Conservation (phyloP, 208 protist genomes). For the Leishmania amazonensis region DNA sequence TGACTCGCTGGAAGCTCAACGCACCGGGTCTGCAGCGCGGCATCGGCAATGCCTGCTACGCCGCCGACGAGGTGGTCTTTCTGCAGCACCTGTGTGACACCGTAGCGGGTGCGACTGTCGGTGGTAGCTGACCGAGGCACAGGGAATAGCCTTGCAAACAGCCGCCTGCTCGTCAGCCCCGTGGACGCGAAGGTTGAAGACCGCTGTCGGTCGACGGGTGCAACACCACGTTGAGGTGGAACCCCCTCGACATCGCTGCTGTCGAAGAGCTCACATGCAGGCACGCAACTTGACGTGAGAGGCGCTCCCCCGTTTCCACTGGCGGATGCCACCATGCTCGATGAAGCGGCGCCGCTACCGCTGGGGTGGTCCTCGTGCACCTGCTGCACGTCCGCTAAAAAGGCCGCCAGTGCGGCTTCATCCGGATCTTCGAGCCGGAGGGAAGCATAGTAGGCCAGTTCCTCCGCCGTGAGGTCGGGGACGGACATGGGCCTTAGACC, state of each 20-base stretch:
- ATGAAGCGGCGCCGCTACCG: neutral
- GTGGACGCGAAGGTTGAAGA: neutral
- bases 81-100: constrained; percentile 42
- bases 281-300: neutral
- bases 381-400: neutral
- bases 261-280: neutral
- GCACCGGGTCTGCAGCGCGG: constrained; percentile 48
- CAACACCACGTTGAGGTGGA: neutral
- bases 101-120: neutral
- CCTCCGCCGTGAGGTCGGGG: constrained; percentile 46
- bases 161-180: neutral
- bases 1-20: constrained; percentile 52
- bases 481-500: constrained; percentile 10
- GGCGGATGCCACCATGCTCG: neutral
- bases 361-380: neutral
- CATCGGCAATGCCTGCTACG: constrained; percentile 63
- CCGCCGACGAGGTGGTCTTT: constrained; percentile 49
- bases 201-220: neutral
- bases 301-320: neutral
- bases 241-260: neutral
- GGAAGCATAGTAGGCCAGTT: constrained; percentile 48
- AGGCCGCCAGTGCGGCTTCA: constrained; percentile 29
- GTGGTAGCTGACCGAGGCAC: neutral
- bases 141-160: neutral
- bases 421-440: constrained; percentile 51